phyloP scores from a whole-genome alignment of 306 rosid species.

The Amphicarpaea edgeworthii region DNA sequence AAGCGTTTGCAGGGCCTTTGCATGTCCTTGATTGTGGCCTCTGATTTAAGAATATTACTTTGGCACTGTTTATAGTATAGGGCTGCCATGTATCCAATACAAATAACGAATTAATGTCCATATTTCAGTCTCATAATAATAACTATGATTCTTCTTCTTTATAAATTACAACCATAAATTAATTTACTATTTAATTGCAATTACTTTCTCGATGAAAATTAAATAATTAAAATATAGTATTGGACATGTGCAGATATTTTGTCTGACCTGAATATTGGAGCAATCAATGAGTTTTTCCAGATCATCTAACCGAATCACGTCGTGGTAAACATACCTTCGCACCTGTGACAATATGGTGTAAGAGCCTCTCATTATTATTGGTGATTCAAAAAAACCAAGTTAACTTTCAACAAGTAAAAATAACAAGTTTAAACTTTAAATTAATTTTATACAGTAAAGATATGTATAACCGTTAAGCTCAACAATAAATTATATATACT shows the following conservation, averaged over 20 bases:
- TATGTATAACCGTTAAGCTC: too few relatives aligned
- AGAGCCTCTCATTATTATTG: conserved; percentile 10
- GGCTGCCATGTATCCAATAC: conserved; percentile 65
- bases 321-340: conserved; percentile 95
- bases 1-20: conserved; percentile 78
- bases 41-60: conserved; percentile 92
- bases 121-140: conserved; percentile 24
- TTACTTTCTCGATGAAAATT: neutral
- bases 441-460: too few relatives aligned
- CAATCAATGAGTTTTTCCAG: conserved; percentile 92
- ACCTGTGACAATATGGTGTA: conserved; percentile 61
- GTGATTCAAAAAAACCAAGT: conserved; percentile 17
- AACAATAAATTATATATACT: too few relatives aligned
- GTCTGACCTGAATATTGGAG: conserved; percentile 80
- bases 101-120: conserved; percentile 42
- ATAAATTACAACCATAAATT: neutral
- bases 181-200: neutral
- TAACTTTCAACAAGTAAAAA: conserved; percentile 25
- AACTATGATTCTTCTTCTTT: neutral
- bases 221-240: neutral
- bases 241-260: neutral
- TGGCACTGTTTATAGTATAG: conserved; percentile 91
- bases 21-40: conserved; percentile 85
- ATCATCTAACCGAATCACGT: conserved; percentile 88
- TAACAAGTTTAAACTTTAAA: too few relatives aligned